phyloP scores from a whole-genome alignment of 306 rosid genomes.

The Cicer cuneatum region DNA sequence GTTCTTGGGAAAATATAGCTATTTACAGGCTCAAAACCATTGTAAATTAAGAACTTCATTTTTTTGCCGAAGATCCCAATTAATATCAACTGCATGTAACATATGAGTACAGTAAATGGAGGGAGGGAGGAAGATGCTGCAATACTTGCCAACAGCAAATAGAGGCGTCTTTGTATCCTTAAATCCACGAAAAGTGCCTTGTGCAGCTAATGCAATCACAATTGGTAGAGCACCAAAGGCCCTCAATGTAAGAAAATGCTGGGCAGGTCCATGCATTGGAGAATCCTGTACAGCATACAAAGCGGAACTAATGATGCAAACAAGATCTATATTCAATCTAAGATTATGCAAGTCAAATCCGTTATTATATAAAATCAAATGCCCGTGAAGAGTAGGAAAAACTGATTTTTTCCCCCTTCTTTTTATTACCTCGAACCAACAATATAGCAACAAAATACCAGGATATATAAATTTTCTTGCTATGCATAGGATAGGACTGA shows the following conservation, averaged over 20 bases:
- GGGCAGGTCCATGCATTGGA: constrained; percentile 82
- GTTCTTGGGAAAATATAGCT: constrained; percentile 27
- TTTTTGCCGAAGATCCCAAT: background rate
- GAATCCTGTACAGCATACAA: constrained; percentile 71
- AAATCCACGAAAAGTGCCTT: constrained; percentile 95
- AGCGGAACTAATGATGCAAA: constrained; percentile 31
- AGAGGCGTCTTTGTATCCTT: constrained; percentile 91
- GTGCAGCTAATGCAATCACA: constrained; percentile 93
- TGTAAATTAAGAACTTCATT: background rate
- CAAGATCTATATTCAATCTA: constrained; percentile 5
- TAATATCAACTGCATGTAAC: background rate
- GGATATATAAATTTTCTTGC: background rate
- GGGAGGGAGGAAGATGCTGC: constrained; percentile 38
- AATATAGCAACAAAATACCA: background rate
- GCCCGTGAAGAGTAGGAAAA: constrained; percentile 9
- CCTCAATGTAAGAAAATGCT: constrained; percentile 81
- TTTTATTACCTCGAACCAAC: constrained; percentile 31
- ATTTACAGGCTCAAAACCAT: constrained; percentile 32
- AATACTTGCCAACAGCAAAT: constrained; percentile 82
- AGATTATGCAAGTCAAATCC: constrained; percentile 13
- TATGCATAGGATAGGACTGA: constrained; percentile 4
- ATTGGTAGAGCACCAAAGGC: constrained; percentile 92
- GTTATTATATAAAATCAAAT: constrained; percentile 17
- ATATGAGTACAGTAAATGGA: constrained; percentile 8
- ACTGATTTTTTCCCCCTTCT: background rate